Evolutionary conservation across 345 rosid species (phyloP), one percentile per base, ranked within the genome.

Genomic region (Populus alba): DNA sequence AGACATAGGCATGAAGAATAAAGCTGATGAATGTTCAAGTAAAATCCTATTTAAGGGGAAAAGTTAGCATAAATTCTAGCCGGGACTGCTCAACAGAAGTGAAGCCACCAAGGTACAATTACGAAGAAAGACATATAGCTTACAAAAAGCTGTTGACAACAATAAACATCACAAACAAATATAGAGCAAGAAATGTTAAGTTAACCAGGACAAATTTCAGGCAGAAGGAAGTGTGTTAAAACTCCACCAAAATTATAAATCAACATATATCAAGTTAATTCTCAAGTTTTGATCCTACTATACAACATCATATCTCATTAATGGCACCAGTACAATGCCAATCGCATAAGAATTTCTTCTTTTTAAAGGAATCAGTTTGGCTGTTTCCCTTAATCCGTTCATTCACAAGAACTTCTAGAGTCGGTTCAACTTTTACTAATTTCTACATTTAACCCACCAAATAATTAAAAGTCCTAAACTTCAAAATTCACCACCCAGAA

Each of bases 51-150:
- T 75, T 38, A 76, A 33, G 38, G 62, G n/a, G 67, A 82, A 81
- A 77, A 33, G 7, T 82, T 90, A 90, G 97, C 97, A 72, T 94
- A 94, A 72, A 96, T 92, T 63, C 98, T 94, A 22, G 97, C 97
- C 20, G 99, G 97, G 82, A 96, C 97, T 92, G 88, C 84, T 74
- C 90, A 68, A 53, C 38, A 55, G 69, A 85, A 43, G 43, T 70
- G 77, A 75, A 47, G 9, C 57, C 66, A 65, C 66, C 79, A 80
- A 66, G 79, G 53, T 78, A 57, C 29, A 75, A 71, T 76, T 18
- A 57, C 9, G 76, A 77, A 83, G 51, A 55, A 74, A 70, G 66
- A 81, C 53, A 81, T 71, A 70, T 66, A 49, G 75, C 27, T 68
- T 39, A 79, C 75, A 80, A 67, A 81, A 77, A 72, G 73, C 53